Evolutionary conservation across 2,329 filamentous ascomycete species (phyloP).

Genomic region (Fusarium sp.): DNA sequence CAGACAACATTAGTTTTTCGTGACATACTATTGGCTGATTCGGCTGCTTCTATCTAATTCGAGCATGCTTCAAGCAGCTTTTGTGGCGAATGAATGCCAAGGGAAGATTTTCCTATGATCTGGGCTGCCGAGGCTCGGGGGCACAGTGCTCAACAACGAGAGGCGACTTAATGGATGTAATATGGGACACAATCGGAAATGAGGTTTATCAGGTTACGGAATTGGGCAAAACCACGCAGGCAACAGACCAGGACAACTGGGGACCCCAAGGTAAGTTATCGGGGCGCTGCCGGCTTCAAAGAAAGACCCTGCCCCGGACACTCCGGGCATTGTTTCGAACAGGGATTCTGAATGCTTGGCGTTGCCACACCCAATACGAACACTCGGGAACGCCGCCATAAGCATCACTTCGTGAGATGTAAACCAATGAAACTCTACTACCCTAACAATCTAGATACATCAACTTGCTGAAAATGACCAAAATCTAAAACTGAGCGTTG

Average conservation of each 20-base stretch:
- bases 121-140: not conserved
- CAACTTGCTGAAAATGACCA: not conserved
- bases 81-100: not conserved
- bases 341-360: not conserved
- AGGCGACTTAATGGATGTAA: not conserved
- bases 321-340: not conserved
- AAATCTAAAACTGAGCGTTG: conserved; percentile 5
- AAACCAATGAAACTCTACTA: not conserved
- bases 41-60: not conserved
- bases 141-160: too few species aligned
- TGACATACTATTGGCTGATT: not conserved
- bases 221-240: too few species aligned
- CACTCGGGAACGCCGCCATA: not conserved
- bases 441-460: not conserved
- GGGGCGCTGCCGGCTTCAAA: not conserved
- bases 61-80: not conserved
- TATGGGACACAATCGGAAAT: not conserved
- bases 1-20: not conserved
- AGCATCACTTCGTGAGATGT: not conserved
- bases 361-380: not conserved
- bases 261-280: not conserved
- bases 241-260: not conserved
- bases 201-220: not conserved
- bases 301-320: not conserved
- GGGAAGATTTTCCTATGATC: too few species aligned